Evolutionary conservation across 2,329 filamentous ascomycete species (phyloP).

Genomic region (Acephala macrosclerotiorum): DNA sequence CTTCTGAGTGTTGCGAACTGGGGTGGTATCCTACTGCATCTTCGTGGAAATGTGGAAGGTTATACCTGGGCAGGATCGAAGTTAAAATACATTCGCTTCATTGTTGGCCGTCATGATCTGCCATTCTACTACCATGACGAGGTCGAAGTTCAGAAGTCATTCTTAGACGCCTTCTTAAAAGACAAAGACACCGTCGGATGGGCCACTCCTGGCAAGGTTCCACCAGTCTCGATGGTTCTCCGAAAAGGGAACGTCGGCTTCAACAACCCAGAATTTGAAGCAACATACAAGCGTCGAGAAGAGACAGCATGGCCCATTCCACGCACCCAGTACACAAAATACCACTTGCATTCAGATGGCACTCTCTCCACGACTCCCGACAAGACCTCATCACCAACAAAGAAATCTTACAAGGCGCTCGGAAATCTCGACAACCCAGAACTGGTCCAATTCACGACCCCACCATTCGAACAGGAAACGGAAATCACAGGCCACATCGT

Average conservation of each 20-base stretch:
- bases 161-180: constrained; percentile 76
- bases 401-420: constrained; percentile 48
- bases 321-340: constrained; percentile 68
- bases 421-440: constrained; percentile 62
- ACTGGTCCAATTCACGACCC: constrained; percentile 63
- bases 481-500: constrained; percentile 75
- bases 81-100: constrained; percentile 73
- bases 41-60: constrained; percentile 73
- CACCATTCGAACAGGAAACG: constrained; percentile 65
- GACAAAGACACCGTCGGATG: constrained; percentile 69
- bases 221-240: constrained; percentile 61
- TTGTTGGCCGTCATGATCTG: constrained; percentile 74
- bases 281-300: constrained; percentile 58
- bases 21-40: constrained; percentile 73
- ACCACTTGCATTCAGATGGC: constrained; percentile 52
- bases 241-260: constrained; percentile 72
- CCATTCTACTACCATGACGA: constrained; percentile 77
- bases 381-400: constrained; percentile 39
- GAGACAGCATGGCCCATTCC: constrained; percentile 74
- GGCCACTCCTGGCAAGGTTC: constrained; percentile 62
- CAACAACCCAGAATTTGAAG: constrained; percentile 69
- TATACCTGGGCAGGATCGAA: constrained; percentile 69
- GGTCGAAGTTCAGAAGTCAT: constrained; percentile 71
- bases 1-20: constrained; percentile 73
- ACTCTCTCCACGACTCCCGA: constrained; percentile 21